Percentiles rank a stretch among this genome's conserved stretches.
Conservation (phyloP, 208 protist species). For the Paratrypanosoma confusum region DNA sequence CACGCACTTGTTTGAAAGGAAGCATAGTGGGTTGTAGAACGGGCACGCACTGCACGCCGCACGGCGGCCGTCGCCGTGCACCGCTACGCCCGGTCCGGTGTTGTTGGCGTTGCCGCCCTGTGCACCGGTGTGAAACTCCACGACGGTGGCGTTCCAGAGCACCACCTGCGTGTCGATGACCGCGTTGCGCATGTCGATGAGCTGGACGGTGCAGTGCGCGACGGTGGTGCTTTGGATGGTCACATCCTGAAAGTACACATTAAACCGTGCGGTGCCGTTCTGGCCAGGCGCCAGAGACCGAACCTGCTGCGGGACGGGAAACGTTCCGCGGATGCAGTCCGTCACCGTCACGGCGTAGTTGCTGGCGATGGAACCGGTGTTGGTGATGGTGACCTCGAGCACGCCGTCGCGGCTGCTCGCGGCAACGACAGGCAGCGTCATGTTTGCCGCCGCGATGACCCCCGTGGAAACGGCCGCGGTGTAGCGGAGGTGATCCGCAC, state of each 20-base stretch:
- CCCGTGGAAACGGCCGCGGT: slow-evolving; percentile 49
- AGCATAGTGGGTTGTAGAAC: slow-evolving; percentile 17
- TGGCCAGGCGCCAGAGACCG: slow-evolving; percentile 24
- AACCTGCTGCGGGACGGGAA: slow-evolving; percentile 45
- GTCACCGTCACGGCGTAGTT: slow-evolving; percentile 34
- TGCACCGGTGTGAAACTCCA: slow-evolving; percentile 32
- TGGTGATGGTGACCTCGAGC: slow-evolving; percentile 39
- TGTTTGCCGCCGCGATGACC: slow-evolving; percentile 24
- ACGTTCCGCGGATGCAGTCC: slow-evolving; percentile 31
- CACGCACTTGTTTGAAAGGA: slow-evolving; percentile 5
- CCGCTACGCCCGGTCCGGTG: background rate
- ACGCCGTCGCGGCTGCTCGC: slow-evolving; percentile 37
- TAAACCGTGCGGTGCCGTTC: slow-evolving; percentile 17
- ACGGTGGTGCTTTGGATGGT: slow-evolving; percentile 1
- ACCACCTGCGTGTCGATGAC: slow-evolving; percentile 26
- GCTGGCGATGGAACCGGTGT: slow-evolving; percentile 40
- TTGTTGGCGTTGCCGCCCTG: slow-evolving; percentile 16
- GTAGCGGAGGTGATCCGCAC: slow-evolving; percentile 68
- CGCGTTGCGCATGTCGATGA: slow-evolving; percentile 33
- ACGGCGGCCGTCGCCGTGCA: background rate
- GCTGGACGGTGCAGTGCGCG: slow-evolving; percentile 28
- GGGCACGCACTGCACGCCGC: slow-evolving; percentile 6
- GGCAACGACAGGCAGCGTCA: slow-evolving; percentile 22
- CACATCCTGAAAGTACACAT: slow-evolving; percentile 31
- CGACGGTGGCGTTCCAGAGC: slow-evolving; percentile 16